Conservation (phyloP, 2,329 filamentous ascomycete species). For the Pyricularia sp. region DNA sequence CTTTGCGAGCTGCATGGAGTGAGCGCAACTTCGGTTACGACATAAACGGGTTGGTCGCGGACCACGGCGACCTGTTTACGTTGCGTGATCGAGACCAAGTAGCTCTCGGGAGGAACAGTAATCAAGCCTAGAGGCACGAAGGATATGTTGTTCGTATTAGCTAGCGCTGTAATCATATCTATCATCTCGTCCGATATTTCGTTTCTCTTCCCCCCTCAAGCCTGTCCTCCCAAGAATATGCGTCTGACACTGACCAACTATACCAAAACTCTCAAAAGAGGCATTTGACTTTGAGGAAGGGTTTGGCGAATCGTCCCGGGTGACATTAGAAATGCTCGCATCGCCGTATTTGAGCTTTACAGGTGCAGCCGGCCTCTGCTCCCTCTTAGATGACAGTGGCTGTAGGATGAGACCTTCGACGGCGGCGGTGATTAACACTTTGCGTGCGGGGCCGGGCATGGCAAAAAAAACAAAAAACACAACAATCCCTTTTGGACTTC, state of each 20-base stretch:
- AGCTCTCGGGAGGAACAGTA: slow-evolving; percentile 66
- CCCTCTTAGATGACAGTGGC: slow-evolving; percentile 50
- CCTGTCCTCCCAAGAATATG: neutral
- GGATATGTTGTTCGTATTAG: neutral
- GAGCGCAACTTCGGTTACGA: slow-evolving; percentile 78
- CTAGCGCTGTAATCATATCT: neutral
- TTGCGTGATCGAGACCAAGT: slow-evolving; percentile 74
- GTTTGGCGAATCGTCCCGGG: slow-evolving; percentile 33
- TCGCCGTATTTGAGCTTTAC: slow-evolving; percentile 60
- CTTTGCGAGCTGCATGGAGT: slow-evolving; percentile 68
- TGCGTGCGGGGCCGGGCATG: slow-evolving; percentile 70
- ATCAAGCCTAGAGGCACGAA: slow-evolving; percentile 52
- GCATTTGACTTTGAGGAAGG: slow-evolving; percentile 25
- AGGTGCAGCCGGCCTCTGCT: slow-evolving; percentile 36
- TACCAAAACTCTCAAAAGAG: slow-evolving; percentile 46
- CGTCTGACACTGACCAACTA: slow-evolving; percentile 35
- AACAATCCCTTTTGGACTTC: neutral
- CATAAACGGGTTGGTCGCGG: slow-evolving; percentile 68
- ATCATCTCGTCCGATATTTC: neutral
- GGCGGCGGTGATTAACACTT: slow-evolving; percentile 67
- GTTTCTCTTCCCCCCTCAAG: neutral
- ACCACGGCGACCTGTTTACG: slow-evolving; percentile 84
- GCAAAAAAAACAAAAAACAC: neutral
- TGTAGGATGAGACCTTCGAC: slow-evolving; percentile 75
- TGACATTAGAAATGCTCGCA: slow-evolving; percentile 28